phyloP scores from a whole-genome alignment of 2,329 filamentous ascomycete species.

The Corynespora cassiicola region DNA sequence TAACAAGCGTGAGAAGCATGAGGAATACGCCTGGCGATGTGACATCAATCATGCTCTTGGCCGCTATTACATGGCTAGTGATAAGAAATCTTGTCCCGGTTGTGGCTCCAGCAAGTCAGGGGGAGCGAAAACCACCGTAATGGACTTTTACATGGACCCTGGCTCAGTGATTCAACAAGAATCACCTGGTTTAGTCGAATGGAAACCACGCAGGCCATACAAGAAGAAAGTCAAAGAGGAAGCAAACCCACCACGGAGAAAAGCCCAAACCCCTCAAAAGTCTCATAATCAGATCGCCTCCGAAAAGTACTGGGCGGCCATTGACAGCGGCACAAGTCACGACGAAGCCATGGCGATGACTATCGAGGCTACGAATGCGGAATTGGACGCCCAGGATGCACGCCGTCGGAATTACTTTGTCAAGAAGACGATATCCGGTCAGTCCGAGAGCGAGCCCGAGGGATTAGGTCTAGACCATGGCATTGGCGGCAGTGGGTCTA shows the following conservation, averaged over 20 bases:
- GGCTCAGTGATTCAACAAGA: slow-evolving; percentile 26
- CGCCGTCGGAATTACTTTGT: not conserved
- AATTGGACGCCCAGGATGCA: slow-evolving; percentile 20
- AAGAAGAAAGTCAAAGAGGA: slow-evolving; percentile 8
- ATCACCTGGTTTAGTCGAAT: slow-evolving; percentile 16
- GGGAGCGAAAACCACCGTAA: slow-evolving; percentile 11
- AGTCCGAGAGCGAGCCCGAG: no score
- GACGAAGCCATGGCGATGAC: slow-evolving; percentile 23
- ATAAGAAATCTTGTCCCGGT: slow-evolving; percentile 28
- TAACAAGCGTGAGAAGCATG: slow-evolving; percentile 9
- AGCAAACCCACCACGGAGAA: no score
- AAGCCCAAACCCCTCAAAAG: not conserved
- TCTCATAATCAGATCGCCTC: slow-evolving; percentile 31
- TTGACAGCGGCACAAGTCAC: slow-evolving; percentile 12
- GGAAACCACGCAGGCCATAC: slow-evolving; percentile 25
- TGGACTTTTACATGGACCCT: slow-evolving; percentile 35
- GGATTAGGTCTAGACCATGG: no score
- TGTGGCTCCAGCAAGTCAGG: slow-evolving; percentile 25
- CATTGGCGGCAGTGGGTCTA: no score
- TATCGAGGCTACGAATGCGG: slow-evolving; percentile 20
- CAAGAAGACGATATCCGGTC: slow-evolving; percentile 3
- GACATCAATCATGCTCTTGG: slow-evolving; percentile 35
- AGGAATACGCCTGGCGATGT: slow-evolving; percentile 33
- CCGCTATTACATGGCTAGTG: slow-evolving; percentile 35
- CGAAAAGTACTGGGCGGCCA: slow-evolving; percentile 23